Base-by-base conservation (phyloP, 2,329 filamentous ascomycete species). In the Zopfia rhizophila region DNA sequence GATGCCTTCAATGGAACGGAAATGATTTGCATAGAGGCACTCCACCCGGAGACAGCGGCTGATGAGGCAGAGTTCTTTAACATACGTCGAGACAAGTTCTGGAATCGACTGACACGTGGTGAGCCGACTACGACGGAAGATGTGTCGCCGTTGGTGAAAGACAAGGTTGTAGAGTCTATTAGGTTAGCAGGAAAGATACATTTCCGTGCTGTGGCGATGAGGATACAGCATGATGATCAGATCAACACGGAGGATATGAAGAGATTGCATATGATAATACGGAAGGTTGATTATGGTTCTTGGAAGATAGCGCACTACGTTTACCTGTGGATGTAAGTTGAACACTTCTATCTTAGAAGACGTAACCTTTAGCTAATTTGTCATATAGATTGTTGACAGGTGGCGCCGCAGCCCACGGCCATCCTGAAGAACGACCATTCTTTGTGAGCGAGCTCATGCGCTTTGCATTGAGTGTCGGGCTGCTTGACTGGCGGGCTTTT, bases 1-100 rank as follows among this genome's bases (percentile, higher is more conserved):
- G 49, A 58, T 27, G 55, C 55, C 6, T 58, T 58, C 21, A 45
- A 56, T 29, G 39, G 11, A 1, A 48, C 53, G 7, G 55, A 58
- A 24, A 53, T 56, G 44, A 27, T 58, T 13, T 58, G 45, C 27
- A 45, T 54, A 11, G 49, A 56, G 38, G 42, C 38, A 4, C 50
- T 54, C 22, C 47, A 56, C 14, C 13, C 33, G n/a, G 37, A 52
- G 3, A 56, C 44, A n/a, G 55, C 47, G 7, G 7, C 29, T 2
- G 50, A 39, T 6, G 46, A 53, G 29, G 43, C 40, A 14, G 13
- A 28, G 3, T 16, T 21, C 14, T 58, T 55, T 24, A 37, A 40
- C 12, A 1, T 19, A 13, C 43, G 46, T 7, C 36, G 46, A 12
- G 46, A 52, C 11, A 38, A 37, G 23, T 42, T 38, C 16, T 55